Percentiles rank a stretch among this genome's conserved stretches.
Evolutionary conservation across 768 basidiomycete species (phyloP).

Genomic region (Mycena floridula): DNA sequence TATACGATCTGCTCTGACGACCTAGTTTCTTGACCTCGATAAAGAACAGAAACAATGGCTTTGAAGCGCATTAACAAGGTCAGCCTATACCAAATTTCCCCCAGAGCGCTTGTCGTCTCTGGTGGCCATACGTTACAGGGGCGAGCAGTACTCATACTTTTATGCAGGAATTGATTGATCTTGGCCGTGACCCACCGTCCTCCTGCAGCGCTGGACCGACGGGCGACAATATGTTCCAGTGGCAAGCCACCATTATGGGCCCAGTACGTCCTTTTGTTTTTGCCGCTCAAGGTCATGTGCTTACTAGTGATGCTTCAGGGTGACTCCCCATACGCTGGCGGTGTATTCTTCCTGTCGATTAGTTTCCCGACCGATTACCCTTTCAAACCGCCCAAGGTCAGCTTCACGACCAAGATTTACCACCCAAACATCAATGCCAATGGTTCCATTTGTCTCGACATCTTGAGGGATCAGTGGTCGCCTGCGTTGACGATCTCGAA

Average conservation of each 20-base stretch:
- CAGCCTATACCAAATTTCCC: no score
- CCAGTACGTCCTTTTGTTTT: slow-evolving; percentile 60
- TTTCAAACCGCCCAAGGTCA: slow-evolving; percentile 99
- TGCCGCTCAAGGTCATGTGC: slow-evolving; percentile 1
- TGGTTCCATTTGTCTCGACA: slow-evolving; percentile 97
- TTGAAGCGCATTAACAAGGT: slow-evolving; percentile 99
- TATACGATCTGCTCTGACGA: slow-evolving; percentile 26
- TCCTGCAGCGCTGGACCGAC: slow-evolving; percentile 99
- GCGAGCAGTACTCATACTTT: neutral
- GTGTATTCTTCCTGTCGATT: slow-evolving; percentile 97
- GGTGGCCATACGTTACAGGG: no score
- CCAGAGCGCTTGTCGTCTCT: slow-evolving; percentile 5
- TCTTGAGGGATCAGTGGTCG: slow-evolving; percentile 98
- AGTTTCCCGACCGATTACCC: slow-evolving; percentile 97
- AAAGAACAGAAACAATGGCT: slow-evolving; percentile 58
- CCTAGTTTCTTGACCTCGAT: slow-evolving; percentile 20
- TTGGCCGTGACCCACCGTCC: slow-evolving; percentile 98
- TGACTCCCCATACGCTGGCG: slow-evolving; percentile 97
- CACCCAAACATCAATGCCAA: slow-evolving; percentile 99
- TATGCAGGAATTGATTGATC: slow-evolving; percentile 92
- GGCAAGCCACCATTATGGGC: slow-evolving; percentile 99
- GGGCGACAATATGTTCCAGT: slow-evolving; percentile 97
- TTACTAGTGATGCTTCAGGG: slow-evolving; percentile 47
- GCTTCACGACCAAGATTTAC: slow-evolving; percentile 99
- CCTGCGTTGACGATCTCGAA: slow-evolving; percentile 99